A percentile compares a stretch with the other conserved stretches of the same genome.
These are phyloP conservation scores for Podospora pseudopauciseta DNA, from an alignment of 495 filamentous ascomycete species.

Conservation along the genomic window DNA sequence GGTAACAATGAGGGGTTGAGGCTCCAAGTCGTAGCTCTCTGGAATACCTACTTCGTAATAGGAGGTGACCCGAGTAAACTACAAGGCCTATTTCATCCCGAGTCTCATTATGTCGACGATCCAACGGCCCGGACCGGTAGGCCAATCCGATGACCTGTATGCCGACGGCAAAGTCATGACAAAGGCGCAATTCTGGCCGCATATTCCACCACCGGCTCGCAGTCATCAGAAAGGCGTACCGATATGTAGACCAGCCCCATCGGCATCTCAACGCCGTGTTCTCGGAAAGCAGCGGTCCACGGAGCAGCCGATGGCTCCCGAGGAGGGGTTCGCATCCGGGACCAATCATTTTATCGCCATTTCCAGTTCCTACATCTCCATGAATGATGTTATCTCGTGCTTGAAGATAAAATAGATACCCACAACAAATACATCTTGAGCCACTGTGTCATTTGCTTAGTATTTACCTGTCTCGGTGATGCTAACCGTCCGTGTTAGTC, in stretches of 20 bases:
- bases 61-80: neutral
- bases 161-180: neutral
- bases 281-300: neutral
- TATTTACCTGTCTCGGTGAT: neutral
- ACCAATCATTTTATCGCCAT: neutral
- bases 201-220: neutral
- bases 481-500: neutral
- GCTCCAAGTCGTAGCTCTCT: neutral
- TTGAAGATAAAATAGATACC: neutral
- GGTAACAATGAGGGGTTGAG: neutral
- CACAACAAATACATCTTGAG: neutral
- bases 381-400: neutral
- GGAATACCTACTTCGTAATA: neutral
- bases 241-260: neutral
- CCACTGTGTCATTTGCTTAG: neutral
- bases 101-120: neutral
- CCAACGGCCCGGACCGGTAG: too few relatives aligned
- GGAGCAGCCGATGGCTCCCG: neutral
- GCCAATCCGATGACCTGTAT: neutral
- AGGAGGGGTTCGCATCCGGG: neutral
- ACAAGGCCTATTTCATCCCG: neutral
- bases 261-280: constrained; percentile 3
- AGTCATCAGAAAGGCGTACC: constrained; percentile 12
- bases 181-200: neutral
- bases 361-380: neutral